These are phyloP conservation scores for Poa pratensis DNA, from an alignment of 176 grass and related monocot species.

Conservation along the genomic window DNA sequence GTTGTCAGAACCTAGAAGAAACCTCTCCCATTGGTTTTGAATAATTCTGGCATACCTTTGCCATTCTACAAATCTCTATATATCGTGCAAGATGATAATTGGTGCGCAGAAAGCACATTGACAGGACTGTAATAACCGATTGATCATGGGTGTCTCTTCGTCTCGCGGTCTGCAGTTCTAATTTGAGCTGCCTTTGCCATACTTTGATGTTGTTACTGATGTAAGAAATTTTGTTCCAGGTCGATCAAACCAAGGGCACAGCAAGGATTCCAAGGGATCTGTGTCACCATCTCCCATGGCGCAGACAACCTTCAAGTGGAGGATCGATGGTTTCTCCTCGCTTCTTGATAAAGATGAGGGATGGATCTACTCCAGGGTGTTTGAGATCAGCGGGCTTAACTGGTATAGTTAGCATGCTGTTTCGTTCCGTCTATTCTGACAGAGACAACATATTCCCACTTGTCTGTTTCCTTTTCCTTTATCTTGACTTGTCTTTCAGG, in stretches of 20 bases:
- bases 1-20: neutral
- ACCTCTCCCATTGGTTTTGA: neutral
- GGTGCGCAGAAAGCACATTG: neutral
- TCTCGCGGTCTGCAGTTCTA: neutral
- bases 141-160: slow-evolving; percentile 34
- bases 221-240: neutral
- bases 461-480: neutral
- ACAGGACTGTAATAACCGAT: neutral
- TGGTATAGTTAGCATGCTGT: neutral
- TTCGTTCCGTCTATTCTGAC: neutral
- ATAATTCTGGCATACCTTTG: neutral
- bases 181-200: slow-evolving; percentile 8
- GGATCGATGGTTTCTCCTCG: too few relatives aligned
- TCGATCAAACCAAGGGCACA: slow-evolving; percentile 10
- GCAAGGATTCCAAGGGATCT: slow-evolving; percentile 13
- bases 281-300: neutral
- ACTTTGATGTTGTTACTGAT: neutral
- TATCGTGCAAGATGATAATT: neutral
- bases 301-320: slow-evolving; percentile 43
- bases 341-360: too few relatives aligned
- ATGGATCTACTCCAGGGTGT: slow-evolving; percentile 34
- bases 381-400: slow-evolving; percentile 33
- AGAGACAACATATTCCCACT: neutral
- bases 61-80: neutral
- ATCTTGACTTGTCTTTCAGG: slow-evolving; percentile 19